These are phyloP conservation scores for Radiomyces spectabilis DNA, from an alignment of 192 early-diverging fungal species.

Conservation along the genomic window DNA sequence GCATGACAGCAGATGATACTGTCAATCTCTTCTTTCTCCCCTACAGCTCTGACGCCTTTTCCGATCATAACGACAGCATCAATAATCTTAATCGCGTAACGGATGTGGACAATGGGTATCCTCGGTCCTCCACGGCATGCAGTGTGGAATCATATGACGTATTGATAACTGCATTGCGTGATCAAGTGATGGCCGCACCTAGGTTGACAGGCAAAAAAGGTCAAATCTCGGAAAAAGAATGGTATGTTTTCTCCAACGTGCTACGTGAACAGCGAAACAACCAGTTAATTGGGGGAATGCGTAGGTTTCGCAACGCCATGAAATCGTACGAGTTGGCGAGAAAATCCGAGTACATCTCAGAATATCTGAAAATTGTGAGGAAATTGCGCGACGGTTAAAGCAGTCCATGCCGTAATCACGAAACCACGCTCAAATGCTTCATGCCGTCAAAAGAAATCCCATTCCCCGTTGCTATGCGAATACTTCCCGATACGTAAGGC, in stretches of 20 bases:
- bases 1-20: background rate
- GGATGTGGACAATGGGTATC: too few species aligned
- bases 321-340: conserved; percentile 28
- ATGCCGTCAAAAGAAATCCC: too few species aligned
- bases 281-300: too few species aligned
- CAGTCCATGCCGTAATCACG: too few species aligned
- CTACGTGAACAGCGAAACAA: background rate
- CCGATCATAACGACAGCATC: too few species aligned
- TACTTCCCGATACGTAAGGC: too few species aligned
- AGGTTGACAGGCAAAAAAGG: conserved; percentile 27
- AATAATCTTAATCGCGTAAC: too few species aligned
- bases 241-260: conserved; percentile 6
- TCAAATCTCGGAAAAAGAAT: conserved; percentile 38
- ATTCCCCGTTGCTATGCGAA: too few species aligned
- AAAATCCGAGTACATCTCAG: conserved; percentile 32
- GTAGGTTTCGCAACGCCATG: conserved; percentile 30
- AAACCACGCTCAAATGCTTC: too few species aligned
- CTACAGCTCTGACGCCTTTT: background rate
- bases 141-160: conserved; percentile 16
- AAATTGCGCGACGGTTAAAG: conserved; percentile 15
- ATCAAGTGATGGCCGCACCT: conserved; percentile 31
- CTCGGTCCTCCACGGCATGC: too few species aligned
- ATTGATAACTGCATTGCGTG: conserved; percentile 16
- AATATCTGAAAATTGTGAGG: conserved; percentile 19
- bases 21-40: conserved; percentile 33